These are phyloP conservation scores for Auxenochlorella pyrenoidosa DNA, from an alignment of 139 green algal genomes.

Conservation along the genomic window DNA sequence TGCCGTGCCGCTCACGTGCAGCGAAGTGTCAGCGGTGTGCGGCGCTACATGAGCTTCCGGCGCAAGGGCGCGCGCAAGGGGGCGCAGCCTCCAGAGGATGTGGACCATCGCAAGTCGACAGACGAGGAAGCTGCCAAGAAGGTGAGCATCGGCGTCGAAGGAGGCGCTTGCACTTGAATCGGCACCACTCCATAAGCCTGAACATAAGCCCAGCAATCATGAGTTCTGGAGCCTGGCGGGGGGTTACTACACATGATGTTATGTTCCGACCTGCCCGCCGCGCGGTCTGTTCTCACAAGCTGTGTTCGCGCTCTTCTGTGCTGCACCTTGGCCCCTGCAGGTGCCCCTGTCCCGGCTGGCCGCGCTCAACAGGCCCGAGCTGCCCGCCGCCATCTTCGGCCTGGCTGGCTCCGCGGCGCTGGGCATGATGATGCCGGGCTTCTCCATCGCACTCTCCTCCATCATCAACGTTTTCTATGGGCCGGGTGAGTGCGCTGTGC, in stretches of 20 bases:
- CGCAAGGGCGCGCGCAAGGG: not conserved
- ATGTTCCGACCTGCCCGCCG: no score
- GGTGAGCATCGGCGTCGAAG: not conserved
- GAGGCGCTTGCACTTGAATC: no score
- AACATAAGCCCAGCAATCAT: no score
- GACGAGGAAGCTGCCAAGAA: slow-evolving; percentile 26
- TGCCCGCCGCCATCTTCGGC: slow-evolving; percentile 53
- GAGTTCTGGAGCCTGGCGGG: no score
- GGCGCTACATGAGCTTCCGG: not conserved
- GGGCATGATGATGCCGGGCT: slow-evolving; percentile 74
- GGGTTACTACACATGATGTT: no score
- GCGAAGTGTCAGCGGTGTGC: not conserved
- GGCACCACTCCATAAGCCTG: no score
- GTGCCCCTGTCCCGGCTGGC: slow-evolving; percentile 62
- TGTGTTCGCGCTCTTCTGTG: no score
- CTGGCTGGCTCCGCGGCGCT: slow-evolving; percentile 46
- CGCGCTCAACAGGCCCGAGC: slow-evolving; percentile 68
- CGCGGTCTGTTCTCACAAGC: no score
- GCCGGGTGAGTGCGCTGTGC: not conserved
- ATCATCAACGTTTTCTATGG: slow-evolving; percentile 58
- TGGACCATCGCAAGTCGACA: slow-evolving; percentile 5
- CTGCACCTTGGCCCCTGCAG: not conserved
- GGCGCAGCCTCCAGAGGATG: not conserved
- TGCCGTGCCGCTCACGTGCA: not conserved
- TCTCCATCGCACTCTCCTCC: slow-evolving; percentile 65